Evolutionary conservation across 139 green algal species (phyloP).

Genomic region (Protoeuglena noctilucae): DNA sequence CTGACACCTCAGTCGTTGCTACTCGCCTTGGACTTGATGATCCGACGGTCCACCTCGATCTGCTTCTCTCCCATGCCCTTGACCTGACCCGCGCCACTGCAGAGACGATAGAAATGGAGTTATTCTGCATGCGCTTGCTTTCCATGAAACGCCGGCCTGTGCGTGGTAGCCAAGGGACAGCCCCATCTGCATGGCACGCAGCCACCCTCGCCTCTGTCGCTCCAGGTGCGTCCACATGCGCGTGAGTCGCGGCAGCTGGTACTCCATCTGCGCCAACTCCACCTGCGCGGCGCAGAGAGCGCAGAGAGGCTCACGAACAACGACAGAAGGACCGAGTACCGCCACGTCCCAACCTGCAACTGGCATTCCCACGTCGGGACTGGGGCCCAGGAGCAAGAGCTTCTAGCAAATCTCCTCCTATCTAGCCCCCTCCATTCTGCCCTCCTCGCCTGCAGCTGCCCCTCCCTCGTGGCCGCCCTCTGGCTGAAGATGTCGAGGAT

Average conservation of each 20-base stretch:
- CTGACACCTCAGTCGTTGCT: too few species aligned
- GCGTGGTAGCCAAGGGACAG: too few species aligned
- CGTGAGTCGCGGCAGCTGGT: slow-evolving; percentile 89
- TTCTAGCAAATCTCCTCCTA: too few species aligned
- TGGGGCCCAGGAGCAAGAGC: too few species aligned
- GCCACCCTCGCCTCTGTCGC: slow-evolving; percentile 63
- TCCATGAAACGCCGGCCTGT: too few species aligned
- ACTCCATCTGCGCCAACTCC: slow-evolving; percentile 77
- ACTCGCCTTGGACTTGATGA: slow-evolving; percentile 27
- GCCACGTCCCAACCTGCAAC: too few species aligned
- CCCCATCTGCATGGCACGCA: too few species aligned
- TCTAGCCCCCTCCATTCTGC: too few species aligned
- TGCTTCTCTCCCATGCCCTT: slow-evolving; percentile 93
- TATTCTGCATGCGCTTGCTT: too few species aligned
- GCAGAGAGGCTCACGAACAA: background rate
- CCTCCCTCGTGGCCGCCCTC: slow-evolving; percentile 73
- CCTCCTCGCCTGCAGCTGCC: slow-evolving; percentile 80
- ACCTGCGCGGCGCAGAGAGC: slow-evolving; percentile 37
- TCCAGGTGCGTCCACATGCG: slow-evolving; percentile 96
- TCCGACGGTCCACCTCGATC: slow-evolving; percentile 90
- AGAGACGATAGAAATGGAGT: too few species aligned
- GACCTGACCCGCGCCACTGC: slow-evolving; percentile 32
- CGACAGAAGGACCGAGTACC: background rate
- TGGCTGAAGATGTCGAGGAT: slow-evolving; percentile 98
- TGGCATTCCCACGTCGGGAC: too few species aligned